phyloP scores from a whole-genome alignment of 768 basidiomycete species.

The Suillus occidentalis region DNA sequence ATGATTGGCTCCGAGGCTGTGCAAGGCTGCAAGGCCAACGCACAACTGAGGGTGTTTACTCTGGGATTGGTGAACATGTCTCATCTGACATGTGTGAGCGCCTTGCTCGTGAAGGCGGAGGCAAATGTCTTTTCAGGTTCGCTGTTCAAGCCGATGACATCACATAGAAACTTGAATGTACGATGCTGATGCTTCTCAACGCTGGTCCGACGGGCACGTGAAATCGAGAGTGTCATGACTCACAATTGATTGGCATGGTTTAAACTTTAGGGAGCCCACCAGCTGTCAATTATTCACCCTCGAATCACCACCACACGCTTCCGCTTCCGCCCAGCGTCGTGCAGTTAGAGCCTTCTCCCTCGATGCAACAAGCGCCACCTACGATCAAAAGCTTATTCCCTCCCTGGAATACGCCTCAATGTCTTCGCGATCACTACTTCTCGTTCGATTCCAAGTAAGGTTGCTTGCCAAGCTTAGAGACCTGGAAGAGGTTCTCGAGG shows the following conservation, averaged over 20 bases:
- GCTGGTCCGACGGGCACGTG: constrained; percentile 50
- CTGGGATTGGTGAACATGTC: constrained; percentile 55
- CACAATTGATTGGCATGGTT: constrained; percentile 47
- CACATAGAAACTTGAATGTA: constrained; percentile 42
- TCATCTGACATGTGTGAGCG: constrained; percentile 53
- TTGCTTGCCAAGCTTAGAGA: constrained; percentile 34
- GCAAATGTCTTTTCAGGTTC: constrained; percentile 47
- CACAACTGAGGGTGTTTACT: constrained; percentile 51
- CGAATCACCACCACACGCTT: too few species aligned
- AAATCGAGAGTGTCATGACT: constrained; percentile 45
- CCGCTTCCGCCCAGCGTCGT: too few species aligned
- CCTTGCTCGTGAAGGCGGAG: constrained; percentile 56
- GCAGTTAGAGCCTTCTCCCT: constrained; percentile 31
- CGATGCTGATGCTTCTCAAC: constrained; percentile 36
- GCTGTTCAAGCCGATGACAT: constrained; percentile 48
- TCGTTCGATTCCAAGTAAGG: constrained; percentile 22
- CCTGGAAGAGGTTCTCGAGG: constrained; percentile 16
- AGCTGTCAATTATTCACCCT: too few species aligned
- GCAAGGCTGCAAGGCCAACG: constrained; percentile 22
- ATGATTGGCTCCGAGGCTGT: constrained; percentile 33
- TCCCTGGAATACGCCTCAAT: constrained; percentile 28
- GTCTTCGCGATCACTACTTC: constrained; percentile 33
- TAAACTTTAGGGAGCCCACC: constrained; percentile 16
- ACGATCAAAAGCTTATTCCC: constrained; percentile 32
- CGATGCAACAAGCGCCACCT: constrained; percentile 36